Evolutionary conservation across 2,329 filamentous ascomycete species (phyloP).

Genomic region (Pseudogymnoascus sp.): DNA sequence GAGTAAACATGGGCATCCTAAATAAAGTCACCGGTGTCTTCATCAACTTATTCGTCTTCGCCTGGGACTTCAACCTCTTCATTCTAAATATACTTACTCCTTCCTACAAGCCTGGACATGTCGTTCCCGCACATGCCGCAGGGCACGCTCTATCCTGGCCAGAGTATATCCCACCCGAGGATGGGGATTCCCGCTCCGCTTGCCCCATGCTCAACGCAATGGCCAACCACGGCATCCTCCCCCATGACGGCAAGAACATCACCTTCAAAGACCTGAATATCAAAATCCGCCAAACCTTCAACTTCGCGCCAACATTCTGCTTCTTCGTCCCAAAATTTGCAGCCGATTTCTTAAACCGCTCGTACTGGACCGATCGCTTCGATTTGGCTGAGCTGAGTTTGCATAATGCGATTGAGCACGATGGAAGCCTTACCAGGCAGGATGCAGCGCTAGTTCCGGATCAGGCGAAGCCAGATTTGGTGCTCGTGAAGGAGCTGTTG

Average conservation of each 20-base stretch:
- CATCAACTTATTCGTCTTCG: constrained; percentile 32
- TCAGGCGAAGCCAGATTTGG: constrained; percentile 33
- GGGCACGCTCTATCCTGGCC: constrained; percentile 34
- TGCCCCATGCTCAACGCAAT: constrained; percentile 38
- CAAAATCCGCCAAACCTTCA: constrained; percentile 13
- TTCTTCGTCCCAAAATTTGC: constrained; percentile 21
- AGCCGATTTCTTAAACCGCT: constrained; percentile 21
- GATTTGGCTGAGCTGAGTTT: constrained; percentile 16
- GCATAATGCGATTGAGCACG: constrained; percentile 19
- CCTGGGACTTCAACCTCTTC: constrained; percentile 35
- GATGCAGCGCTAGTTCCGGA: constrained; percentile 32
- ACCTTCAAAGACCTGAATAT: constrained; percentile 22
- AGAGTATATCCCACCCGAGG: constrained; percentile 31
- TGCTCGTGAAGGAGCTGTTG: constrained; percentile 31
- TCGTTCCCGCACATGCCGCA: constrained; percentile 30
- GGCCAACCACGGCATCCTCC: constrained; percentile 37
- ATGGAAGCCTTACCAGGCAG: constrained; percentile 24
- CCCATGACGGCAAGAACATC: constrained; percentile 33
- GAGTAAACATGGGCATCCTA: neutral
- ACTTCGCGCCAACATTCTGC: constrained; percentile 18
- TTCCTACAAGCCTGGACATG: constrained; percentile 30
- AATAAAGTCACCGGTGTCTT: constrained; percentile 18
- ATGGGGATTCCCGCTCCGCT: constrained; percentile 29
- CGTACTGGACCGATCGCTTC: constrained; percentile 17
- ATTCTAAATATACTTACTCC: constrained; percentile 33